A percentile compares a stretch with the other conserved stretches of the same genome.
Conservation (phyloP, 1,139 yeast species). For the Lodderomyces beijingensis region DNA sequence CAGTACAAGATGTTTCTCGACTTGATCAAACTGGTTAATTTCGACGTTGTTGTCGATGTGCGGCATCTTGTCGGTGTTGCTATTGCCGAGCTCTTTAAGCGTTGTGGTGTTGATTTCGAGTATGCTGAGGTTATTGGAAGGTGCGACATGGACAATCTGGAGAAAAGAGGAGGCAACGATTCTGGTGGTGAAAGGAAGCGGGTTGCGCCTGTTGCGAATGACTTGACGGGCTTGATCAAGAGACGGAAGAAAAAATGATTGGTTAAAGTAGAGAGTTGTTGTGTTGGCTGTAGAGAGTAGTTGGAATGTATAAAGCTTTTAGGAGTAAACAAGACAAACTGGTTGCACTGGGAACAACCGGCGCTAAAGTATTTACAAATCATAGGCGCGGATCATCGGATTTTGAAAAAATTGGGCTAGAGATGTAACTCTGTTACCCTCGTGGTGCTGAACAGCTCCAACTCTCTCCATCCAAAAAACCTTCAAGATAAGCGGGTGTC, state of each 20-base stretch:
- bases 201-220: constrained; percentile 16
- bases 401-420: no score
- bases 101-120: constrained; percentile 7
- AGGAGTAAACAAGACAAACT: no score
- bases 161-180: not conserved
- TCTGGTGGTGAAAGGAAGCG: constrained; percentile 4
- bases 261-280: no score
- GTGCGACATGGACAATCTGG: not conserved
- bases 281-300: no score
- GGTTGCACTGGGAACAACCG: no score
- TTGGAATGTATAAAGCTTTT: no score
- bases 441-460: no score
- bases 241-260: constrained; percentile 16
- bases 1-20: constrained; percentile 32
- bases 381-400: no score
- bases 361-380: no score
- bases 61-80: constrained; percentile 18
- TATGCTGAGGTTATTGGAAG: constrained; percentile 13
- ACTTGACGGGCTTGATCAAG: constrained; percentile 24
- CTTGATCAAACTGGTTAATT: constrained; percentile 27
- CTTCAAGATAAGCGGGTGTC: no score
- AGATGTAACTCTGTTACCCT: no score
- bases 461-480: no score
- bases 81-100: constrained; percentile 20
- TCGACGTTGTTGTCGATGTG: constrained; percentile 21